Conservation (phyloP, 169 alveolate genomes). For the Cardiosporidium cionae region DNA sequence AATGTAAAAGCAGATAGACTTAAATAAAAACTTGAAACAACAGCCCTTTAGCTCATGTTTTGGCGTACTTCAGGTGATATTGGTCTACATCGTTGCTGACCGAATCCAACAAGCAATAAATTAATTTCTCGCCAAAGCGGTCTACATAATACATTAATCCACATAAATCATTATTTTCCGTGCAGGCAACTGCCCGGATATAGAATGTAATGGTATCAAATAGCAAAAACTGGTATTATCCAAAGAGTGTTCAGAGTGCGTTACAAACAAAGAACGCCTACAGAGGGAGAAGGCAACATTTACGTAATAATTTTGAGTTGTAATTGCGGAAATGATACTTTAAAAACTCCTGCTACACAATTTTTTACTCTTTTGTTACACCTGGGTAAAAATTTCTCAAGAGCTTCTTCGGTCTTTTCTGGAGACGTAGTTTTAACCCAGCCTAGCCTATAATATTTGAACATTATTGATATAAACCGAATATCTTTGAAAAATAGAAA, state of each 20-base stretch:
- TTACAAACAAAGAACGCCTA: too few species aligned
- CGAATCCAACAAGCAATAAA: constrained; percentile 87
- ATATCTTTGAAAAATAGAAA: too few species aligned
- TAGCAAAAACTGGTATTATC: background rate
- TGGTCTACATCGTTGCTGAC: constrained; percentile 86
- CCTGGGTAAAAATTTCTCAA: constrained; percentile 75
- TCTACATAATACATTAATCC: too few species aligned
- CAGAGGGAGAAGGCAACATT: too few species aligned
- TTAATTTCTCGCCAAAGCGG: constrained; percentile 81
- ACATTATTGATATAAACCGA: too few species aligned
- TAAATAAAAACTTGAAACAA: too few species aligned
- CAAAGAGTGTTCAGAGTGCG: too few species aligned
- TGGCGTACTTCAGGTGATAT: constrained; percentile 19
- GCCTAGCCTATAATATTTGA: constrained; percentile 55
- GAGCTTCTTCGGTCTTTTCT: constrained; percentile 71
- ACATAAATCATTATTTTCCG: background rate
- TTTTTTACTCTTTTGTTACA: background rate
- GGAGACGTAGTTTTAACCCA: constrained; percentile 88
- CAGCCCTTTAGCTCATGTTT: too few species aligned
- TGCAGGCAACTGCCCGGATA: background rate
- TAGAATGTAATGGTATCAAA: background rate
- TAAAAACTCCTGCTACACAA: background rate
- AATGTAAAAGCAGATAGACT: too few species aligned
- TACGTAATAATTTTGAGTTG: background rate
- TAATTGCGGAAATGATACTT: background rate